phyloP scores from a whole-genome alignment of 192 early-diverging fungal genomes.

The Irineochytrium annulatum region DNA sequence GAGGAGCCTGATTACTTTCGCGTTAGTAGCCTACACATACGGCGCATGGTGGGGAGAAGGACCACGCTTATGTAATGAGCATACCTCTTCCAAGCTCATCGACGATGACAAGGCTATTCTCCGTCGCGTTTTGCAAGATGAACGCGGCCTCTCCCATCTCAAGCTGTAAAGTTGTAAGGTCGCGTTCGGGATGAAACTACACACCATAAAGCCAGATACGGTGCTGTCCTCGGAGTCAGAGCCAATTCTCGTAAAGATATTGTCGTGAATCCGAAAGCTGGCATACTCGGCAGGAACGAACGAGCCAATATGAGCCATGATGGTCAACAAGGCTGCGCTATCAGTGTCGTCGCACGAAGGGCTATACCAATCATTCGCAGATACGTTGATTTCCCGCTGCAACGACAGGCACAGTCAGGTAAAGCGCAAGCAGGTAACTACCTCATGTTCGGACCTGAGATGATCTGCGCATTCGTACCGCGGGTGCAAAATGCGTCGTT shows the following conservation, averaged over 20 bases:
- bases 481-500: constrained; percentile 66
- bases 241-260: constrained; percentile 73
- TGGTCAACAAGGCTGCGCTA: constrained; percentile 62
- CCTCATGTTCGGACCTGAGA: constrained; percentile 93
- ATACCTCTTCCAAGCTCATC: constrained; percentile 84
- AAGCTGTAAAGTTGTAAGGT: too few relatives aligned
- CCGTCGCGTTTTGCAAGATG: constrained; percentile 71
- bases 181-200: too few relatives aligned
- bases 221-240: constrained; percentile 38
- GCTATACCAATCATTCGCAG: constrained; percentile 76
- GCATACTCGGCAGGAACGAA: constrained; percentile 82
- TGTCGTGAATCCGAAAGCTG: constrained; percentile 63
- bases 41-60: background rate
- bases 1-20: constrained; percentile 49
- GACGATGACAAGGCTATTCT: constrained; percentile 72
- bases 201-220: constrained; percentile 76
- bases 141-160: constrained; percentile 86
- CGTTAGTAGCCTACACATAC: background rate
- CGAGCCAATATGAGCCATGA: constrained; percentile 85
- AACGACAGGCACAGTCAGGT: too few relatives aligned
- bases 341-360: too few relatives aligned
- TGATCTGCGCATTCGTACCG: constrained; percentile 62
- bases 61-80: too few relatives aligned
- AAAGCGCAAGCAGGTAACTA: too few relatives aligned
- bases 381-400: constrained; percentile 86